These are phyloP conservation scores for Podospora anserina DNA, from an alignment of 495 filamentous ascomycete species.

Conservation along the genomic window DNA sequence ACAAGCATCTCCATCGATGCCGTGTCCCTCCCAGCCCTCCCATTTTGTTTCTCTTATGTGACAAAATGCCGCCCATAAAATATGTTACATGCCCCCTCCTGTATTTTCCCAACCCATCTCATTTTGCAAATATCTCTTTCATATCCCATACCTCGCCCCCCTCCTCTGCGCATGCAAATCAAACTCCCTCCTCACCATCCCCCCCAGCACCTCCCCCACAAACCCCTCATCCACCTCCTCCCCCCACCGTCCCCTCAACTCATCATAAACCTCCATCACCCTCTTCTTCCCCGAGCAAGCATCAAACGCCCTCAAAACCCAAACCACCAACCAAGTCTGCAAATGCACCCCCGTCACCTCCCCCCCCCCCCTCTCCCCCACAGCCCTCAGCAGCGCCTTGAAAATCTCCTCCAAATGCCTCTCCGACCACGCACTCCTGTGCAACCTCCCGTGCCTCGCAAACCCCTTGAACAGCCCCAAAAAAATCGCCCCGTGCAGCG, in stretches of 20 bases:
- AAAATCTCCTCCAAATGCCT: slow-evolving; percentile 48
- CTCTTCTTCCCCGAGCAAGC: slow-evolving; percentile 36
- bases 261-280: slow-evolving; percentile 43
- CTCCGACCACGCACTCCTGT: slow-evolving; percentile 55
- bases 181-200: slow-evolving; percentile 9
- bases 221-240: slow-evolving; percentile 32
- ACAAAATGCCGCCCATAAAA: not conserved
- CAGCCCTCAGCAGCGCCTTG: slow-evolving; percentile 39
- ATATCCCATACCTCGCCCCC: not conserved
- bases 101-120: not conserved
- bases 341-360: slow-evolving; percentile 39
- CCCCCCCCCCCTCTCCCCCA: slow-evolving; percentile 34
- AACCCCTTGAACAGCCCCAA: slow-evolving; percentile 73
- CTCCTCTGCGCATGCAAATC: not conserved
- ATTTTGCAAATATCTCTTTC: not conserved
- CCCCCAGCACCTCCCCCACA: slow-evolving; percentile 36
- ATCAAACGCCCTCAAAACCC: slow-evolving; percentile 47
- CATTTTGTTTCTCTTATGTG: not conserved
- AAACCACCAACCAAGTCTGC: slow-evolving; percentile 49
- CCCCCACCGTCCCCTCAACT: slow-evolving; percentile 38
- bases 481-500: slow-evolving; percentile 60
- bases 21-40: not conserved
- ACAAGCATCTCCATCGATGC: not conserved
- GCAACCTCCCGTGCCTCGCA: slow-evolving; percentile 60
- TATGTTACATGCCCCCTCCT: not conserved